Evolutionary conservation across 768 basidiomycete species (phyloP), one percentile per base, ranked within the genome.

Genomic region (Lepiota venenata): DNA sequence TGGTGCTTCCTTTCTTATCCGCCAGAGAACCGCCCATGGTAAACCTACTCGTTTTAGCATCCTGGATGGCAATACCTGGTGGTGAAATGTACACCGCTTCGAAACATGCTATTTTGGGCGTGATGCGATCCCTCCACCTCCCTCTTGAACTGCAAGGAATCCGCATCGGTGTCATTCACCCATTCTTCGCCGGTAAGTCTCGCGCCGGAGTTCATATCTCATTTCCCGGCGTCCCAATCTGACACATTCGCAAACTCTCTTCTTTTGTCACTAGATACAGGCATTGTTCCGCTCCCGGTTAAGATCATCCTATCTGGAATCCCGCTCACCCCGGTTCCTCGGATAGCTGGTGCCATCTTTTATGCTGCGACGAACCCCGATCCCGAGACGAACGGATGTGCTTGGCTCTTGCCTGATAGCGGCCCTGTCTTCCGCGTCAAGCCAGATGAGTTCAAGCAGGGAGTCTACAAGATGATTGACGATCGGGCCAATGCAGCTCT

Each of bases 381-480:
- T 59, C 61, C 66, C 21, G 68, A 63, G 35, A 75, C 76, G 18
- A 80, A 69, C 56, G 81, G 79, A 2, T 69, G 69, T 44, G 71
- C 76, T 0, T 82, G 75, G 69, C 58, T 80, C 2, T 65, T 83
- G 25, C 69, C 71, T 2, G 79, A 82, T 57, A 71, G 79, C 56
- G 81, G 81, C 2, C 76, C 76, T 2, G 74, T 78, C 6, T 76
- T 79, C 57, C 64, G 71, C 52, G 66, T 80, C 4, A 71, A 72
- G 12, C 72, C 72, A 39, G 78, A 81, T 56, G 67, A 75, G 47
- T 72, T 83, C 61, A 75, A 73, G 56, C 57, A 70, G 43, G 81
- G 81, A 2, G 77, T 83, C 18, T 83, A 83, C 62, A 69, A 69
- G 50, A 73, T 82, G 71, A 71, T 83, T 16, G 75, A 80, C 51